Conservation (phyloP, 176 grass and related monocot genomes). For the Carex cristatella region DNA sequence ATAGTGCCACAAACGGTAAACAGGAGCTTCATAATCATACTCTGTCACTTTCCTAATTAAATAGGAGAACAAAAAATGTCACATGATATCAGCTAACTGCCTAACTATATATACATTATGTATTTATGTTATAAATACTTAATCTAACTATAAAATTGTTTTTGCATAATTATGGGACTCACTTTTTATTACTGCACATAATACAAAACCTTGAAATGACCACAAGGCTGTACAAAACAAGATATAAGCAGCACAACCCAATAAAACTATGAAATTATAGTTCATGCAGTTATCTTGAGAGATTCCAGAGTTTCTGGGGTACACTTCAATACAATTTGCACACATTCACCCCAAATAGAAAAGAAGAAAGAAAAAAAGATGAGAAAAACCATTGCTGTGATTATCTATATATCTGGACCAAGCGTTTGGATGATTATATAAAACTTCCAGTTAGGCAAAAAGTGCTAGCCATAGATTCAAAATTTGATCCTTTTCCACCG, state of each 20-base stretch:
- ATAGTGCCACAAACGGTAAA: too few species aligned
- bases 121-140: too few species aligned
- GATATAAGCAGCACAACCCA: background rate
- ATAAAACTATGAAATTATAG: background rate
- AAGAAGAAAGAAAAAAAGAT: background rate
- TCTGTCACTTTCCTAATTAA: too few species aligned
- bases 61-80: too few species aligned
- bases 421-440: background rate
- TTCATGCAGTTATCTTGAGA: background rate
- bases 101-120: too few species aligned
- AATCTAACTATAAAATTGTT: too few species aligned
- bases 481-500: slow-evolving; percentile 17
- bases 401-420: background rate
- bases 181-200: too few species aligned
- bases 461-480: slow-evolving; percentile 21
- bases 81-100: too few species aligned
- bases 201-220: background rate
- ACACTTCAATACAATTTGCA: background rate
- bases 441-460: slow-evolving; percentile 17
- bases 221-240: background rate
- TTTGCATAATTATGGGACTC: too few species aligned
- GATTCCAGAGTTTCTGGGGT: background rate
- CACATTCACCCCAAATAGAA: background rate
- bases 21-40: too few species aligned
- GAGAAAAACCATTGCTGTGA: background rate